These are phyloP conservation scores for Backusella sp. DNA, from an alignment of 192 early-diverging fungal genomes.

Conservation along the genomic window DNA sequence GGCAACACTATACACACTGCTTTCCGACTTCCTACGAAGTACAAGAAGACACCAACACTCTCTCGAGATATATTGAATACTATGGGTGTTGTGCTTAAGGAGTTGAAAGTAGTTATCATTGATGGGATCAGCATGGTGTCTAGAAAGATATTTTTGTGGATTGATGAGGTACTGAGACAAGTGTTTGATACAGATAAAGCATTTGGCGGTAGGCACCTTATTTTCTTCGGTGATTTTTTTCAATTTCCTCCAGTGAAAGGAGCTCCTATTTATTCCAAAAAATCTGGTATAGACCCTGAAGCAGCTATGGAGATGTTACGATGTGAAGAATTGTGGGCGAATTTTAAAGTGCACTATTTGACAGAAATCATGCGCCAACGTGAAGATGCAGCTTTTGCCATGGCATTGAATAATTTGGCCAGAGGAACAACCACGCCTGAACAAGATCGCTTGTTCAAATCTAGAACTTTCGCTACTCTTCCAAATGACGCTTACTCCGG, in stretches of 20 bases:
- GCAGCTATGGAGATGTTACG: neutral
- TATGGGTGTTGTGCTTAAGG: no score
- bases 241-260: neutral
- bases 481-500: neutral
- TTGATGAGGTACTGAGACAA: no score
- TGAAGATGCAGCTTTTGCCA: neutral
- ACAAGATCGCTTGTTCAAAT: neutral
- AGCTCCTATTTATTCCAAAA: neutral
- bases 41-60: no score
- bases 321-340: neutral
- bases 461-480: neutral
- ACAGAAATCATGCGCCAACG: constrained; percentile 7
- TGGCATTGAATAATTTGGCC: constrained; percentile 3
- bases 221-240: neutral
- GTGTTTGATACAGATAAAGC: no score
- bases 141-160: no score
- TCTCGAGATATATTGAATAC: no score
- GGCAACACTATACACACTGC: no score
- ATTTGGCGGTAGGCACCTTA: no score
- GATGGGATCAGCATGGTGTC: no score
- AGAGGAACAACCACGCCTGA: neutral
- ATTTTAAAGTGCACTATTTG: constrained; percentile 7
- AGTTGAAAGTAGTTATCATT: no score
- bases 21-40: no score
- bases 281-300: neutral